These are phyloP conservation scores for Melanogaster broomeanus DNA, from an alignment of 768 basidiomycete species.

Conservation along the genomic window DNA sequence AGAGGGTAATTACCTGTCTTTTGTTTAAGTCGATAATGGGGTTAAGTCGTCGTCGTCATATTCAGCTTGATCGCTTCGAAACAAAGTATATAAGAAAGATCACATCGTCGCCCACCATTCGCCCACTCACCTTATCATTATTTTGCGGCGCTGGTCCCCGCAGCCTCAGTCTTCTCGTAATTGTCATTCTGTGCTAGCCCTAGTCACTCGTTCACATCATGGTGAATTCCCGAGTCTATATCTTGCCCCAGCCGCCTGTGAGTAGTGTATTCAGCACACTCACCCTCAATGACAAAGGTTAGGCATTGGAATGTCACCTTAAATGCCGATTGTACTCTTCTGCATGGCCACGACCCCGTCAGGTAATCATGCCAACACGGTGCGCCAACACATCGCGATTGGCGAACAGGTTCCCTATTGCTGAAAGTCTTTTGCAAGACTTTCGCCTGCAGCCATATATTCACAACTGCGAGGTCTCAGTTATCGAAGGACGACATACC, in stretches of 20 bases:
- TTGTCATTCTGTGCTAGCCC: too few species aligned
- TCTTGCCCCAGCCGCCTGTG: neutral
- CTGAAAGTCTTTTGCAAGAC: slow-evolving; percentile 4
- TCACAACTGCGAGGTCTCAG: slow-evolving; percentile 4
- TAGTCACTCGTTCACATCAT: neutral
- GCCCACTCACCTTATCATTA: neutral
- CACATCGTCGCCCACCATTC: neutral
- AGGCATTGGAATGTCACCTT: slow-evolving; percentile 2
- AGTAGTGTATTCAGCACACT: neutral
- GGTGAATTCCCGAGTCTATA: neutral
- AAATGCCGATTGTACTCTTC: slow-evolving; percentile 3
- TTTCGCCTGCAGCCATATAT: slow-evolving; percentile 3
- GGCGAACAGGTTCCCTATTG: neutral
- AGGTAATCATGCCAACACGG: neutral
- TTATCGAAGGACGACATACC: neutral
- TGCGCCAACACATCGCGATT: neutral
- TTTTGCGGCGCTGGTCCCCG: neutral
- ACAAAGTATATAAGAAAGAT: too few species aligned
- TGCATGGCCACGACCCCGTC: neutral
- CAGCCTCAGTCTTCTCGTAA: neutral
- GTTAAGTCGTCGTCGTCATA: neutral
- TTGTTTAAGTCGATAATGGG: too few species aligned
- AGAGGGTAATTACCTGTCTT: too few species aligned
- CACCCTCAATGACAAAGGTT: too few species aligned
- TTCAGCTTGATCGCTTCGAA: too few species aligned